Conservation (phyloP, 768 basidiomycete genomes). For the Lepiota venenata region DNA sequence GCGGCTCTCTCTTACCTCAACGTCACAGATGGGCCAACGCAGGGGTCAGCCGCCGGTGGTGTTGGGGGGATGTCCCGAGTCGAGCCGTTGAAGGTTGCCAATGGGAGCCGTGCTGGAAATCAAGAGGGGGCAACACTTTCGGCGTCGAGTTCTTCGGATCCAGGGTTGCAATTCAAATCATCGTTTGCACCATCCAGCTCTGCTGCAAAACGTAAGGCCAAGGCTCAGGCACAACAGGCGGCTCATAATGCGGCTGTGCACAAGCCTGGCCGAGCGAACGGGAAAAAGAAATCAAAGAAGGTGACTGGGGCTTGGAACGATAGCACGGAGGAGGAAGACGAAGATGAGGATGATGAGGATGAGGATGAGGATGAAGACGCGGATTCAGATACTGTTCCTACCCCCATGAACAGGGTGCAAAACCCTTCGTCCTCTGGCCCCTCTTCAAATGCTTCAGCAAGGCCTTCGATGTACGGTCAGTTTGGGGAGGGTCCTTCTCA, state of each 20-base stretch:
- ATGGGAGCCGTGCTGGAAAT: slow-evolving; percentile 19
- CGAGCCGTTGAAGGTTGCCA: slow-evolving; percentile 34
- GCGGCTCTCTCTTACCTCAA: slow-evolving; percentile 79
- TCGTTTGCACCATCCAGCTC: slow-evolving; percentile 87
- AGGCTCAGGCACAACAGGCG: slow-evolving; percentile 78
- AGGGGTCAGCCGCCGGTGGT: slow-evolving; percentile 18
- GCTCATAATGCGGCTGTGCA: slow-evolving; percentile 77
- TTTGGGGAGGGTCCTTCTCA: slow-evolving; percentile 18
- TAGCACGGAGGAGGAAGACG: slow-evolving; percentile 81
- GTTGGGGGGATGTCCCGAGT: slow-evolving; percentile 13
- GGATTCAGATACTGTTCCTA: slow-evolving; percentile 54
- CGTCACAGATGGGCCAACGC: slow-evolving; percentile 37
- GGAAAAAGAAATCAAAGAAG: slow-evolving; percentile 55
- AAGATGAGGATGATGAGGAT: slow-evolving; percentile 80
- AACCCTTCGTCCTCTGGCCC: slow-evolving; percentile 4
- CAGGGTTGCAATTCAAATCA: slow-evolving; percentile 54
- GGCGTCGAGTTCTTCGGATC: slow-evolving; percentile 1
- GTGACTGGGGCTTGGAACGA: slow-evolving; percentile 60
- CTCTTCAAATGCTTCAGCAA: slow-evolving; percentile 1
- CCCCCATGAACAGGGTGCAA: slow-evolving; percentile 18
- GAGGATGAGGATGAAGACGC: slow-evolving; percentile 70
- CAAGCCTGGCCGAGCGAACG: slow-evolving; percentile 65
- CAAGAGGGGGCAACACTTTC: slow-evolving; percentile 4
- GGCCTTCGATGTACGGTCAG: slow-evolving; percentile 21
- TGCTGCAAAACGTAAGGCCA: slow-evolving; percentile 82